A percentile compares a stretch with the other conserved stretches of the same genome.
Conservation (phyloP, 2,329 filamentous ascomycete genomes). For the Talaromyces sp. region DNA sequence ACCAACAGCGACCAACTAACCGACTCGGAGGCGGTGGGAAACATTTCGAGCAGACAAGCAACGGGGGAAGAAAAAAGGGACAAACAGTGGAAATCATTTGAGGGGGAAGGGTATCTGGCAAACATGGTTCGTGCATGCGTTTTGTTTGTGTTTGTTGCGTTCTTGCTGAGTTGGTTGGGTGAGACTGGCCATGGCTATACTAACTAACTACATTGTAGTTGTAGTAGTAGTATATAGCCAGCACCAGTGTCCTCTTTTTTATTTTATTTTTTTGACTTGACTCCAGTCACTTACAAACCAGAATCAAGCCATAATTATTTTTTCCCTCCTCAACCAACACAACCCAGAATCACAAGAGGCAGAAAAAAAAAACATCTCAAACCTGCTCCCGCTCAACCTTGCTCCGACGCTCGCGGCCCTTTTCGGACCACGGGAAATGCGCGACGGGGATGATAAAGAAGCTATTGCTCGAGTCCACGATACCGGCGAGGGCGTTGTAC, state of each 20-base stretch:
- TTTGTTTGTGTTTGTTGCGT: not conserved
- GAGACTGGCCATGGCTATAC: too few species aligned
- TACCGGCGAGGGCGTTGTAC: slow-evolving; percentile 81
- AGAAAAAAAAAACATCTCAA: slow-evolving; percentile 16
- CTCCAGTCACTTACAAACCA: too few species aligned
- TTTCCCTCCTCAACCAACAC: not conserved
- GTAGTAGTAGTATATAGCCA: too few species aligned
- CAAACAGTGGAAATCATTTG: not conserved
- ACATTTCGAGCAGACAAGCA: not conserved
- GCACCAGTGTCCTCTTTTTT: not conserved
- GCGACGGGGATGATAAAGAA: slow-evolving; percentile 91
- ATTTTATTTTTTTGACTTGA: not conserved
- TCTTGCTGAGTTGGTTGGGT: not conserved
- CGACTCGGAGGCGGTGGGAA: not conserved
- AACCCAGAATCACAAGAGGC: too few species aligned
- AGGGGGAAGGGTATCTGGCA: too few species aligned
- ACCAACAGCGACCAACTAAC: not conserved
- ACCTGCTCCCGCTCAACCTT: slow-evolving; percentile 46
- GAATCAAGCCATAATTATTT: not conserved
- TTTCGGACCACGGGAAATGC: slow-evolving; percentile 89
- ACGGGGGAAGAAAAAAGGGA: not conserved
- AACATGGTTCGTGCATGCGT: not conserved
- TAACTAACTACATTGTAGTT: too few species aligned
- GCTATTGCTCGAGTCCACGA: slow-evolving; percentile 65
- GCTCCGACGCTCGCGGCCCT: slow-evolving; percentile 43